Conservation (phyloP, 371 early-diverging fungal species). For the Spiromyces aspiralis region DNA sequence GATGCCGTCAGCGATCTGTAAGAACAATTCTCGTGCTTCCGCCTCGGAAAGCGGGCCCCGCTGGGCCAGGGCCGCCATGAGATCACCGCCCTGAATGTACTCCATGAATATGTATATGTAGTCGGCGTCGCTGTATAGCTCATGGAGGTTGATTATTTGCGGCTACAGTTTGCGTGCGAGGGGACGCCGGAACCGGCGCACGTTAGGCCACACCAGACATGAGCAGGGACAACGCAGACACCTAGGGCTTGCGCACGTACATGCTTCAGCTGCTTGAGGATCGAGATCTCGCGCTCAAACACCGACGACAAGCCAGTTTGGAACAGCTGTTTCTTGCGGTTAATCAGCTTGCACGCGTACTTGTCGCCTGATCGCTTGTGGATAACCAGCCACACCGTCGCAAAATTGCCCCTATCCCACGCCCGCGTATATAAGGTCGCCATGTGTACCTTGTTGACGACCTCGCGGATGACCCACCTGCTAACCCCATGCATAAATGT, state of each 20-base stretch:
- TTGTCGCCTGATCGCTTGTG: constrained; percentile 18
- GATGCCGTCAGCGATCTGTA: constrained; percentile 21
- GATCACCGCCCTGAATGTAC: constrained; percentile 23
- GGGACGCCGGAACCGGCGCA: too few relatives aligned
- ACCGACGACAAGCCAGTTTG: constrained; percentile 19
- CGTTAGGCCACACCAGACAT: too few relatives aligned
- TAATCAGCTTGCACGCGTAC: constrained; percentile 25
- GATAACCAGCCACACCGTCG: constrained; percentile 25
- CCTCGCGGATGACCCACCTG: too few relatives aligned
- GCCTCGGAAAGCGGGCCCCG: constrained; percentile 18
- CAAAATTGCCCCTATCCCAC: constrained; percentile 24
- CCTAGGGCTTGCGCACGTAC: background rate
- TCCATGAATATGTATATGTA: constrained; percentile 29
- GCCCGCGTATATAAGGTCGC: too few relatives aligned
- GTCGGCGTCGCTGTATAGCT: constrained; percentile 18
- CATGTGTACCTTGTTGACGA: too few relatives aligned
- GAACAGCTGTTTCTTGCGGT: constrained; percentile 20
- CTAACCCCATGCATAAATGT: too few relatives aligned
- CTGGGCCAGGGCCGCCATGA: constrained; percentile 16
- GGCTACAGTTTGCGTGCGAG: too few relatives aligned
- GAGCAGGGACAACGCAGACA: too few relatives aligned
- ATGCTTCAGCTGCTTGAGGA: constrained; percentile 21
- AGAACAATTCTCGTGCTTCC: constrained; percentile 14
- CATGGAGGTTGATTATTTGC: constrained; percentile 18
- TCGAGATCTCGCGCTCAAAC: constrained; percentile 24